Evolutionary conservation across 768 basidiomycete genomes (phyloP), one percentile per base, ranked within the genome.

Genomic region (Sutorius australiensis): DNA sequence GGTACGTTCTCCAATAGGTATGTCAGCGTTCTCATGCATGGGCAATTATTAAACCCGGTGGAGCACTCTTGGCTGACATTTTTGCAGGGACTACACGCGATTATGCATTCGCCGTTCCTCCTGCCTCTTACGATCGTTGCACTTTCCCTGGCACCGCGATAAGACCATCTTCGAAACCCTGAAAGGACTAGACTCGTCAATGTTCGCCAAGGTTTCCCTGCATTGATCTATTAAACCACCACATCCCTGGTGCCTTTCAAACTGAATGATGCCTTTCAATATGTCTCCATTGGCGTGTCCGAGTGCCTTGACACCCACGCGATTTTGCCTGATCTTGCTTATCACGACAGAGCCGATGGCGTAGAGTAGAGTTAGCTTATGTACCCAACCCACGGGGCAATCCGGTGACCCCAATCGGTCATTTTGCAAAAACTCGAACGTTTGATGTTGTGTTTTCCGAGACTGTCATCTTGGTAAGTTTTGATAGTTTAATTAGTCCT

Each of bases 141-240:
- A 27, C 39, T 65, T 61, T 58, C 52, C 50, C 48, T 54, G 46
- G 43, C 46, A n/a, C 27, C 16, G 37, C 44, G 66, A 68, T 67
- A 67, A 67, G 55, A 56, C 57, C 66, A 68, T 70, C 61, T 67
- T 50, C 39, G 56, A 57, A 57, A 52, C 55, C 57, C 60, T 61
- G 66, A 57, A 48, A 34, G 61, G 64, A 61, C 66, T 66, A 61
- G 59, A 59, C 62, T 63, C 50, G 45, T 48, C 36, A 36, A 39
- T 46, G 24, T 21, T 55, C 54, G 55, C 58, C 58, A 65, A 53
- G 65, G 39, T 21, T 32, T 58, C 55, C 55, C 56, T 60, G 30
- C 56, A 49, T 28, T 28, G 64, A 55, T 66, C 54, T 38, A 39
- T 56, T 48, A 36, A 24, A 24, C 24, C 50, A 31, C 54, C 52